Base-by-base conservation (phyloP, 2,329 filamentous ascomycete genomes). In the Drechslerella coelobrocha region DNA sequence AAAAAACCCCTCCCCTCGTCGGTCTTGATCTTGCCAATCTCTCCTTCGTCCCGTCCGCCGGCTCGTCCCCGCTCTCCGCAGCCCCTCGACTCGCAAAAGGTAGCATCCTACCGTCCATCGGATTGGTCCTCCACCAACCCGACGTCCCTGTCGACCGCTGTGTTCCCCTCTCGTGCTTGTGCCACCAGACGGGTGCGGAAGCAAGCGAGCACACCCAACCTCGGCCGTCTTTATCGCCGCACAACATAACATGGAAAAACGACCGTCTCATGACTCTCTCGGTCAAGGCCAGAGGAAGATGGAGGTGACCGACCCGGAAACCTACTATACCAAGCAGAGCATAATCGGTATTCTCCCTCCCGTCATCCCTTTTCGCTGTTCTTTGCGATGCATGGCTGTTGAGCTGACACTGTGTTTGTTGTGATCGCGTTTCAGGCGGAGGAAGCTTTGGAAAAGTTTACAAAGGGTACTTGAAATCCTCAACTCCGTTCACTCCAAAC, bases 361-460 rank as follows among this genome's bases (percentile, higher is more conserved):
- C 47, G 26, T 52, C 53, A 47, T 68, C 57, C 60, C 34, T 34
- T 52, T 57, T 24, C 53, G 17, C 34, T 59, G 17, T n/a, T n/a
- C 45, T 39, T 14, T 24, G 23, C 39, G 2, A 21, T 19, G 50
- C 37, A 23, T 26, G 21, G 23, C 26, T 56, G 37, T 34, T 21
- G 23, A 24, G 26, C 43, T 43, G 27, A 56, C 27, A 26, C 21
- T 48, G 61, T 59, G 66, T 51, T 47, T 45, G 73, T 47, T 73
- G 76, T 78, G 76, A 43, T 76, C 74, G 61, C 53, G 61, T 65
- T 50, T 65, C 76, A 92, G 93, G 94, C 75, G 94, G 94, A 75
- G 94, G 94, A 72, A 97, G 93, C 80, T 99, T 99, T 81, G 94
- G 94, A 77, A 96, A 95, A 81, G 94, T 99, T 72, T 99, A 93